phyloP scores from a whole-genome alignment of 169 alveolate species.

The Sarcocystis neurona region DNA sequence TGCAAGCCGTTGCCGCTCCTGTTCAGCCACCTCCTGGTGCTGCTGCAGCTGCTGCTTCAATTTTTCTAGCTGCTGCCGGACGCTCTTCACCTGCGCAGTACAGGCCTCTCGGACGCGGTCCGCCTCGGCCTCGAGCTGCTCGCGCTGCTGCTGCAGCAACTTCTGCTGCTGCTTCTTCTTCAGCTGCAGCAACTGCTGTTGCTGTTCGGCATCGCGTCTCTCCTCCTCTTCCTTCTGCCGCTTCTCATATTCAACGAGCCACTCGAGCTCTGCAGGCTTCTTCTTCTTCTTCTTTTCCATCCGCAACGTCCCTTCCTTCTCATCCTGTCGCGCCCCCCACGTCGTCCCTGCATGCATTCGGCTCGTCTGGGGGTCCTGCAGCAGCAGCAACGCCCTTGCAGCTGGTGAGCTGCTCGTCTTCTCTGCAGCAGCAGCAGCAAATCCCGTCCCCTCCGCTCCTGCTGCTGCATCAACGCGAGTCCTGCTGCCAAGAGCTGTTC shows the following conservation, averaged over 20 bases:
- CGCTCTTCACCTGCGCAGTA: neutral
- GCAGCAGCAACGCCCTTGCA: too few relatives aligned
- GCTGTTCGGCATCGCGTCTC: neutral
- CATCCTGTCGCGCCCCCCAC: too few relatives aligned
- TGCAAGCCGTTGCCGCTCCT: slow-evolving; percentile 52
- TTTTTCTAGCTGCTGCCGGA: neutral
- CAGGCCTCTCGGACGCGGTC: neutral
- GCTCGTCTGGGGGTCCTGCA: too few relatives aligned
- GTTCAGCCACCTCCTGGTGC: neutral
- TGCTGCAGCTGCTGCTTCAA: neutral
- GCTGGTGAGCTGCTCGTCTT: too few relatives aligned
- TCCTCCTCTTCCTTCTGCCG: slow-evolving; percentile 46
- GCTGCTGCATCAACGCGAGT: neutral
- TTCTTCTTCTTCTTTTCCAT: neutral
- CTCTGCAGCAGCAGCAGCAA: too few relatives aligned
- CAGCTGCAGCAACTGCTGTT: neutral
- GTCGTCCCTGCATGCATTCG: too few relatives aligned
- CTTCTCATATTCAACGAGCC: slow-evolving; percentile 14
- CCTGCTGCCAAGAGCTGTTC: neutral
- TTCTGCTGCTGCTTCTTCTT: neutral
- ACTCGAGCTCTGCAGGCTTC: neutral
- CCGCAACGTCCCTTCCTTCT: neutral
- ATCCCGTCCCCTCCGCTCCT: neutral
- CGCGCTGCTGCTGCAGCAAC: neutral
- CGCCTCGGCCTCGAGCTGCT: slow-evolving; percentile 33